A percentile compares a stretch with the other conserved stretches of the same genome.
Conservation (phyloP, 2,329 filamentous ascomycete species). For the Aspergillus japonicus region DNA sequence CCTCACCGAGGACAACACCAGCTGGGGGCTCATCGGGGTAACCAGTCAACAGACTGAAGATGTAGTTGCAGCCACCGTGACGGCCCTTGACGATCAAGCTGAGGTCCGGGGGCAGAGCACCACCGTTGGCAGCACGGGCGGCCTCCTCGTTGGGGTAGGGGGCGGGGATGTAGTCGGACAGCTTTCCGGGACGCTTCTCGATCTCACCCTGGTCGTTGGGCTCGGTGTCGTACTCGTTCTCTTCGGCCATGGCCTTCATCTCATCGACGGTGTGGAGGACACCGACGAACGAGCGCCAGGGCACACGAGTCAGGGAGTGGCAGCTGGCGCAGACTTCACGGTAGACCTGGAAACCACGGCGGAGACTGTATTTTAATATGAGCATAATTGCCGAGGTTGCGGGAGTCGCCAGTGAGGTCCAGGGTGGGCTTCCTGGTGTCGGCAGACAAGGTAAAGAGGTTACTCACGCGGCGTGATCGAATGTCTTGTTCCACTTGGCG, state of each 20-base stretch:
- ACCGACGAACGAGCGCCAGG: constrained; percentile 90
- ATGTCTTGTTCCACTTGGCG: constrained; percentile 87
- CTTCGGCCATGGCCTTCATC: constrained; percentile 94
- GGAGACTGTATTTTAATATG: constrained; percentile 62
- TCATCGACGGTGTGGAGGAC: constrained; percentile 93
- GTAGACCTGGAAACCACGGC: constrained; percentile 99
- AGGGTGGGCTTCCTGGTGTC: neutral
- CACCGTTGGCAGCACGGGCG: constrained; percentile 95
- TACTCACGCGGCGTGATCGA: constrained; percentile 91
- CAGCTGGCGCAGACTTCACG: constrained; percentile 96
- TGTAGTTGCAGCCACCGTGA: constrained; percentile 97
- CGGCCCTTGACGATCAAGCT: constrained; percentile 96
- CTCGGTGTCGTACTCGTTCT: constrained; percentile 97
- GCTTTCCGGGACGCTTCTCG: constrained; percentile 96
- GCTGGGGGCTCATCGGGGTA: constrained; percentile 96
- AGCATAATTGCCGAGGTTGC: constrained; percentile 19
- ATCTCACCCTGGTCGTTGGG: constrained; percentile 98
- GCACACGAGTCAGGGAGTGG: constrained; percentile 92
- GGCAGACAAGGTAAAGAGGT: neutral
- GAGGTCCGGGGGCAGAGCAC: constrained; percentile 95
- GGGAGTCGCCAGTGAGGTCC: constrained; percentile 11
- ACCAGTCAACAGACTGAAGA: constrained; percentile 93
- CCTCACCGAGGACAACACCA: constrained; percentile 77
- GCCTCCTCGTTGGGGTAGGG: constrained; percentile 99
- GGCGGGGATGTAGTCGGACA: constrained; percentile 91